phyloP scores from a whole-genome alignment of 1,284 basidiomycete species.

The Earliella scabrosa region DNA sequence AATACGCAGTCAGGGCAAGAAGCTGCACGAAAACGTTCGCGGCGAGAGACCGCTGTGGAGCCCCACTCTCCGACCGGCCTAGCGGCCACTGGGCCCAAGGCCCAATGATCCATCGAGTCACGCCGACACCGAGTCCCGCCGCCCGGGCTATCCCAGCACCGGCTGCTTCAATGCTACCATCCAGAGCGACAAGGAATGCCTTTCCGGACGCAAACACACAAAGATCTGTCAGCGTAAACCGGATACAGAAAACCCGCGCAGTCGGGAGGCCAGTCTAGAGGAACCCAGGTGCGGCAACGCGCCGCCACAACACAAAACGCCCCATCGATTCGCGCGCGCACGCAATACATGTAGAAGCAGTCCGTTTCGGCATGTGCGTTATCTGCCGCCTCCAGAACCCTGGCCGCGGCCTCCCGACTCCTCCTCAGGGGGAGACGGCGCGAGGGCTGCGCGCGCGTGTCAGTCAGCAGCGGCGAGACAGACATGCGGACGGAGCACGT shows the following conservation, averaged over 20 bases:
- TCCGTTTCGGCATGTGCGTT: constrained; percentile 2
- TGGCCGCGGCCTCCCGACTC: constrained; percentile 17
- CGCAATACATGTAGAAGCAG: background rate
- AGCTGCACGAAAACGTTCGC: background rate
- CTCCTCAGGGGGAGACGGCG: constrained; percentile 22
- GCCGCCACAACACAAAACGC: background rate
- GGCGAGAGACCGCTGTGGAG: background rate
- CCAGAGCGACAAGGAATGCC: too few relatives aligned
- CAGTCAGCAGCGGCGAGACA: constrained; percentile 5
- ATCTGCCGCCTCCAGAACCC: constrained; percentile 18
- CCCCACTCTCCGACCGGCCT: constrained; percentile 9
- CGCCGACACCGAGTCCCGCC: background rate
- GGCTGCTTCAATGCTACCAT: background rate
- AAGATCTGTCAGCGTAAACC: too few relatives aligned
- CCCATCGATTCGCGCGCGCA: background rate
- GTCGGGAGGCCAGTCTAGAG: constrained; percentile 10
- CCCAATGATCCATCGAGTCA: background rate
- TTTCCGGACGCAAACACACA: too few relatives aligned
- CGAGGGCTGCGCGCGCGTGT: constrained; percentile 10
- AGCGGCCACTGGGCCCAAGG: constrained; percentile 7
- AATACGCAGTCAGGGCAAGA: background rate
- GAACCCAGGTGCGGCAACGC: constrained; percentile 10
- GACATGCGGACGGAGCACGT: constrained; percentile 34
- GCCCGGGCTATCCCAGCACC: background rate
- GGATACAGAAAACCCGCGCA: background rate